A percentile compares a stretch with the other conserved stretches of the same genome.
These are phyloP conservation scores for Ceratocystis colombiana DNA, from an alignment of 2,329 filamentous ascomycete species.

Conservation along the genomic window DNA sequence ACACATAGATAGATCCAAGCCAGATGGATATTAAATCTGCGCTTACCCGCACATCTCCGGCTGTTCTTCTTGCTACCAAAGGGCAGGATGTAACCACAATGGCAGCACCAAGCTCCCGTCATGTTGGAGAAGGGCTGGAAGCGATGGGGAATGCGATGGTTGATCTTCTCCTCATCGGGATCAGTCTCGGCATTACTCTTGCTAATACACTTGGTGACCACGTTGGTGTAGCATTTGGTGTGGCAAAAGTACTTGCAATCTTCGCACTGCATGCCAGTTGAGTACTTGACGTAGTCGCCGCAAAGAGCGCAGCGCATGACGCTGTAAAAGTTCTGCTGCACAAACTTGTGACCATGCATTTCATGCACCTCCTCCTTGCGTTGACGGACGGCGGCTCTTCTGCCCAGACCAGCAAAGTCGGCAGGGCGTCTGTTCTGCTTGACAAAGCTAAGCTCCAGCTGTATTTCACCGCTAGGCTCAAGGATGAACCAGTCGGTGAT, in stretches of 20 bases:
- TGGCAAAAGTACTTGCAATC: slow-evolving; percentile 99
- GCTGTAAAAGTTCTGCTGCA: slow-evolving; percentile 98
- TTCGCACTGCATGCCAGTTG: slow-evolving; percentile 96
- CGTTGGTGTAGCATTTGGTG: slow-evolving; percentile 90
- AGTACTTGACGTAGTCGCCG: slow-evolving; percentile 97
- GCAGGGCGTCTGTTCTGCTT: slow-evolving; percentile 79
- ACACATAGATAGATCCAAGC: neutral
- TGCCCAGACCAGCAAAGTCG: slow-evolving; percentile 82
- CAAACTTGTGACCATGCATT: slow-evolving; percentile 98
- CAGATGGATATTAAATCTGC: neutral
- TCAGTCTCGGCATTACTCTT: slow-evolving; percentile 98
- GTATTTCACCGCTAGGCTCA: slow-evolving; percentile 85
- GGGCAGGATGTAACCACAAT: slow-evolving; percentile 91
- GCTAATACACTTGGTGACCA: slow-evolving; percentile 98
- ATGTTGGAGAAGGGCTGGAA: slow-evolving; percentile 97
- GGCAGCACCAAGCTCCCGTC: slow-evolving; percentile 98
- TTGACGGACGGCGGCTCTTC: slow-evolving; percentile 92
- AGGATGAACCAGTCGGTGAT: slow-evolving; percentile 97
- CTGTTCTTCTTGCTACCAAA: slow-evolving; percentile 84
- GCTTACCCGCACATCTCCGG: slow-evolving; percentile 74
- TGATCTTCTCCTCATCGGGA: slow-evolving; percentile 98
- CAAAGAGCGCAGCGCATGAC: slow-evolving; percentile 99
- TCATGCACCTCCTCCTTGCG: slow-evolving; percentile 97
- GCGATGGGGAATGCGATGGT: slow-evolving; percentile 94
- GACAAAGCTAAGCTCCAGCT: slow-evolving; percentile 80